These are phyloP conservation scores for Pleurotus sapidus DNA, from an alignment of 768 basidiomycete genomes.

Conservation along the genomic window DNA sequence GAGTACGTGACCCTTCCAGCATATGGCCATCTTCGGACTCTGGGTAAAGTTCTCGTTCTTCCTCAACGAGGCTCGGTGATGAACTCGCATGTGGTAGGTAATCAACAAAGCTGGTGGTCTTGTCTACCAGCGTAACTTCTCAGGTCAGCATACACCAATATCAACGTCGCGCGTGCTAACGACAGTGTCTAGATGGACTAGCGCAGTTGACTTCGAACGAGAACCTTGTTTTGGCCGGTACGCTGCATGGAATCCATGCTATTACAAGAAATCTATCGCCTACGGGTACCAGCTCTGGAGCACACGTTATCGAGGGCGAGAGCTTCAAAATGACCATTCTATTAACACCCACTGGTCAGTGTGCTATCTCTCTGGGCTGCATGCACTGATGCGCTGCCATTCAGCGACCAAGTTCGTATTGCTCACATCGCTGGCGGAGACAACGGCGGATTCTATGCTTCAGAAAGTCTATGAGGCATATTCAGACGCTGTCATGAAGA, in stretches of 20 bases:
- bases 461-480: slow-evolving; percentile 92
- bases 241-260: slow-evolving; percentile 97
- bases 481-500: slow-evolving; percentile 96
- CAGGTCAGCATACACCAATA: slow-evolving; percentile 51
- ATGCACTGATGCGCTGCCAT: not conserved
- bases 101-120: slow-evolving; percentile 99
- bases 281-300: slow-evolving; percentile 76
- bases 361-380: slow-evolving; percentile 9
- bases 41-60: slow-evolving; percentile 50
- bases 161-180: not conserved
- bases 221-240: slow-evolving; percentile 93
- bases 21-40: slow-evolving; percentile 77
- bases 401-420: slow-evolving; percentile 95
- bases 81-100: slow-evolving; percentile 47
- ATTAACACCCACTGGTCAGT: slow-evolving; percentile 82
- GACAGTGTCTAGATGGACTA: slow-evolving; percentile 71
- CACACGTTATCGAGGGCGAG: slow-evolving; percentile 94
- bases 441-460: slow-evolving; percentile 64
- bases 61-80: not conserved
- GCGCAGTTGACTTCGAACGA: slow-evolving; percentile 90
- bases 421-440: slow-evolving; percentile 76
- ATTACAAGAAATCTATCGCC: slow-evolving; percentile 93
- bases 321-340: slow-evolving; percentile 92
- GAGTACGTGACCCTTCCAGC: not conserved
- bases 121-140: slow-evolving; percentile 90